Evolutionary conservation across 2,329 filamentous ascomycete genomes (phyloP), one percentile per base, ranked within the genome.

Genomic region (Chrysoporthe puriensis): DNA sequence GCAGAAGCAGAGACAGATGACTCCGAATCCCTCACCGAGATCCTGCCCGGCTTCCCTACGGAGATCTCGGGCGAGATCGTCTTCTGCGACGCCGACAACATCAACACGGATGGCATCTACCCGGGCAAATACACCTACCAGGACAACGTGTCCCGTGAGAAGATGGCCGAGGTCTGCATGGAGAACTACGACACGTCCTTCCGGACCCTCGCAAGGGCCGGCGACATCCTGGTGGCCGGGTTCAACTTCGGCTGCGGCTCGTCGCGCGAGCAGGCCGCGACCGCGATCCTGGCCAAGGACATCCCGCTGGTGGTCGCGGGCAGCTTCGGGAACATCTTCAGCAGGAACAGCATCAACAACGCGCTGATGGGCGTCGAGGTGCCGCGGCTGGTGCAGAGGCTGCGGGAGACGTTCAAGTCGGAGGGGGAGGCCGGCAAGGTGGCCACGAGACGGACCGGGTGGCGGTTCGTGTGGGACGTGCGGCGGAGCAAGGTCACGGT

Each of bases 51-150:
- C 46, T 97, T 98, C 77, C 94, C 94, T 0, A 91, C 94, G 73
- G 89, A 88, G 70, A 88, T 98, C 16, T 83, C 85, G 9, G 95
- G 95, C 32, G 93, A 97, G 78, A 96, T 98, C 68, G 84, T 97
- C 59, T 97, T 96, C 79, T 92, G 88, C 76, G 92, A 97, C 74
- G 88, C 87, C 0, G 82, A 86, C 72, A 96, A 97, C 79, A 88
- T 97, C 77, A 92, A 96, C 80, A 98, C 95, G 0, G 95, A 98
- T 75, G 90, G 87, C 64, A 97, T 98, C 77, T 98, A 98, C 78
- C 91, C 94, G 0, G 93, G 92, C 13, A 91, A 91, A 78, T 91
- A 93, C 78, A 97, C 94, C 0, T 98, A 98, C 79, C 93, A 96
- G 76, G 94, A 98, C 75, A 86, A 92, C 73, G 84, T 98, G 0